Evolutionary conservation across 2,329 filamentous ascomycete genomes (phyloP), one percentile per base, ranked within the genome.

Genomic region (Myotisia sp.): DNA sequence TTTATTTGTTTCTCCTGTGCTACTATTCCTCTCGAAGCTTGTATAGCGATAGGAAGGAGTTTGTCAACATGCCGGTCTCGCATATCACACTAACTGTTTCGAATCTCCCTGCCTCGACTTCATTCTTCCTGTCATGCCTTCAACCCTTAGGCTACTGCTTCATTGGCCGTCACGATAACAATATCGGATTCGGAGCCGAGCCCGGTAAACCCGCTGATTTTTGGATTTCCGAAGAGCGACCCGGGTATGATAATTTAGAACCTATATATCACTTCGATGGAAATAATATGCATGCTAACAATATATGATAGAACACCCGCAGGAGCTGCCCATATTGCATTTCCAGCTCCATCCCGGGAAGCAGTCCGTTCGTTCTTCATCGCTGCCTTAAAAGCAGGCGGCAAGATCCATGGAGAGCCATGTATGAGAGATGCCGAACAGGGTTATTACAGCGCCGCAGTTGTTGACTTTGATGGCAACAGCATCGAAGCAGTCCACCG

Each of bases 391-490:
- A 74, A 70, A 45, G 76, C 80, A 29, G 72, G 73, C 32, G 73
- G 65, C 12, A 64, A 63, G 40, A 66, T 71, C 16, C 70, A 73
- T 47, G 69, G 69, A 21, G 62, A 71, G 30, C 71, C 68, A 46
- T 62, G 63, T 46, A 48, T 60, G 49, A 62, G 71, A 37, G 67
- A 69, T 49, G 56, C 62, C 12, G 60, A 68, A 3, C 61, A 63
- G 48, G 59, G 70, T 56, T 63, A 72, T 61, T 66, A 75, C 58
- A 76, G 72, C 42, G 71, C 73, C 30, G 70, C 71, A 5, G 61
- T 84, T 26, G 68, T 74, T 40, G 84, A 92, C 55, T 68, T 82
- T 36, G 83, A 92, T 59, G 81, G 81, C 33, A 92, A 92, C 60
- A 79, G 71, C 46, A 75, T 92, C 51, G 81, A 90, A 51, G 79